phyloP scores from a whole-genome alignment of 2,329 filamentous ascomycete species.

The Trichoderma atroviride region DNA sequence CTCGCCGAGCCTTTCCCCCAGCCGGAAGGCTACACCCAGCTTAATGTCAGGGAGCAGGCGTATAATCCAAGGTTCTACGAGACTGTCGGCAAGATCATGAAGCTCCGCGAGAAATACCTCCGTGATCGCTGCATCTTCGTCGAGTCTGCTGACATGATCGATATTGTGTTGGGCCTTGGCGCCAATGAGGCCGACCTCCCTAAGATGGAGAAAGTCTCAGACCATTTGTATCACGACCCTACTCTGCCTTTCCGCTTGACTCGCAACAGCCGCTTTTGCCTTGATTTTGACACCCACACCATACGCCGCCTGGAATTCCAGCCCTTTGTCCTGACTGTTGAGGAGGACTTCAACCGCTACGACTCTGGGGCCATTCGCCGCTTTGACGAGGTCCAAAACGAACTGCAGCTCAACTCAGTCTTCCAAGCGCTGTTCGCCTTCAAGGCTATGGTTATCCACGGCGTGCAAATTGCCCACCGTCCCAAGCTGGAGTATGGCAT shows the following conservation, averaged over 20 bases:
- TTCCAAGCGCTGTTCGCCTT: slow-evolving; percentile 38
- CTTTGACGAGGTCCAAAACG: slow-evolving; percentile 36
- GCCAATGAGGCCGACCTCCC: slow-evolving; percentile 34
- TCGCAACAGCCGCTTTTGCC: slow-evolving; percentile 35
- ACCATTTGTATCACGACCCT: slow-evolving; percentile 34
- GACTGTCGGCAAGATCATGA: slow-evolving; percentile 35
- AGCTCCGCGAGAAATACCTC: slow-evolving; percentile 32
- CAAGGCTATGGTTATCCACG: slow-evolving; percentile 37
- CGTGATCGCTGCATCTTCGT: slow-evolving; percentile 35
- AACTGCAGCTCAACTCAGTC: slow-evolving; percentile 38
- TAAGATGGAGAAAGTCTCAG: slow-evolving; percentile 30
- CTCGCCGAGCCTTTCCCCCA: slow-evolving; percentile 17
- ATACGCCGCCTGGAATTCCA: slow-evolving; percentile 38
- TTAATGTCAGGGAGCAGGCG: slow-evolving; percentile 32
- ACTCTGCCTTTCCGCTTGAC: slow-evolving; percentile 36
- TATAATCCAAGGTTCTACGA: slow-evolving; percentile 34
- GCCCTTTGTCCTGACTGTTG: slow-evolving; percentile 35
- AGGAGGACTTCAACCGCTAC: slow-evolving; percentile 39
- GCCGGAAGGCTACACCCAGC: slow-evolving; percentile 26
- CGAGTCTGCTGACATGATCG: slow-evolving; percentile 33
- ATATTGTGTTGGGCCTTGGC: slow-evolving; percentile 33
- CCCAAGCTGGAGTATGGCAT: slow-evolving; percentile 35
- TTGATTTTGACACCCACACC: slow-evolving; percentile 33
- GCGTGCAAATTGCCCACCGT: slow-evolving; percentile 31
- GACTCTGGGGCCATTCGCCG: slow-evolving; percentile 36